Evolutionary conservation across 176 grass and related monocot genomes (phyloP).

Genomic region (Carex cristatella): DNA sequence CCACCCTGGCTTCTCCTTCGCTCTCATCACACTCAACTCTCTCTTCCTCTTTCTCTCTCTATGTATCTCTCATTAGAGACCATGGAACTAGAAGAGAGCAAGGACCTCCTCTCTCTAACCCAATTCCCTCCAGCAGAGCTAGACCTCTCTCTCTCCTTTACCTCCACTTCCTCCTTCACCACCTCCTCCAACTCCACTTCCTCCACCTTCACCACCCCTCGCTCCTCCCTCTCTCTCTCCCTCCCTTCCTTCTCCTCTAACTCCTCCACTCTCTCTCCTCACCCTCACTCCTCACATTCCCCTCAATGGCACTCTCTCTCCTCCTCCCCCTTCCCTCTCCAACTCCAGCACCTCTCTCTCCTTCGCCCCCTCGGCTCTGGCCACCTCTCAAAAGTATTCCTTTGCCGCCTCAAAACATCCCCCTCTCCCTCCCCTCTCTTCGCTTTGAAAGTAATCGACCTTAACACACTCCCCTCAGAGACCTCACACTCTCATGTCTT

Average conservation of each 20-base stretch:
- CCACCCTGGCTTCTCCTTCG: conserved; percentile 1
- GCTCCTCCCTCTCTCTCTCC: conserved; percentile 53
- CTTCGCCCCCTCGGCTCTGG: conserved; percentile 72
- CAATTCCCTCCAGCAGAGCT: conserved; percentile 7
- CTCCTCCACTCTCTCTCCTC: conserved; percentile 49
- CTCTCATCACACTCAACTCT: not conserved
- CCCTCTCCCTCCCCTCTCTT: conserved; percentile 42
- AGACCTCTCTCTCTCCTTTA: conserved; percentile 46
- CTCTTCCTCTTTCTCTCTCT: not conserved
- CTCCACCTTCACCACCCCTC: conserved; percentile 74
- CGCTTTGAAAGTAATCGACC: conserved; percentile 86
- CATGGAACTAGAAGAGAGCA: conserved; percentile 21
- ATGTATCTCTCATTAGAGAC: not conserved
- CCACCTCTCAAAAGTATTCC: conserved; percentile 79
- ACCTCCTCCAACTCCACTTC: conserved; percentile 50
- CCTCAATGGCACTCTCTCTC: conserved; percentile 56
- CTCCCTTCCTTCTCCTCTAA: conserved; percentile 66
- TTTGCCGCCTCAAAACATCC: conserved; percentile 64
- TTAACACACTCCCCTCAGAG: conserved; percentile 41
- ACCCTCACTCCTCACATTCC: conserved; percentile 56
- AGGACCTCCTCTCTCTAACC: conserved; percentile 16
- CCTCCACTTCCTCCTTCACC: conserved; percentile 56
- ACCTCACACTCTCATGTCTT: conserved; percentile 66
- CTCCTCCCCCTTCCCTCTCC: conserved; percentile 45
- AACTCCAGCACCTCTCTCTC: conserved; percentile 67